Percentiles rank a stretch among this genome's conserved stretches.
These are phyloP conservation scores for Microstegium vimineum DNA, from an alignment of 176 grass and related monocot species.

Conservation along the genomic window DNA sequence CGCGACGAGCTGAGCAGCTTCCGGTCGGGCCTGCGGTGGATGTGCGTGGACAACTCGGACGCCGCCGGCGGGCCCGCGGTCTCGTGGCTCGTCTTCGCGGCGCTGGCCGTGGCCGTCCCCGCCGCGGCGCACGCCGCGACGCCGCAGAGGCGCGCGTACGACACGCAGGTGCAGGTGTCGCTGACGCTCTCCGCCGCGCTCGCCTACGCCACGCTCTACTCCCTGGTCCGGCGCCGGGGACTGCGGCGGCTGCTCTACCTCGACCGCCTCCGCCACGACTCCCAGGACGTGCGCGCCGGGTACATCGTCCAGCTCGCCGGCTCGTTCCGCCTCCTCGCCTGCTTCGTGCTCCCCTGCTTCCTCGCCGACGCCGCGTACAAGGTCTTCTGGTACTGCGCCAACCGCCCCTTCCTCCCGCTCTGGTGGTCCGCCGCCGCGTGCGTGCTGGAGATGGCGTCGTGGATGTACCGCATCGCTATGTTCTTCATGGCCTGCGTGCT, in stretches of 20 bases:
- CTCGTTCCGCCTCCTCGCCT: slow-evolving; percentile 57
- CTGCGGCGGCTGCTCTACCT: slow-evolving; percentile 68
- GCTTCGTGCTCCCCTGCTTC: slow-evolving; percentile 54
- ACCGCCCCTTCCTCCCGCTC: too few relatives aligned
- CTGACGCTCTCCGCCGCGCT: slow-evolving; percentile 39
- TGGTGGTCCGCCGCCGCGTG: neutral
- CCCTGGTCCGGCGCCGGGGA: slow-evolving; percentile 33
- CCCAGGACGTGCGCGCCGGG: slow-evolving; percentile 40
- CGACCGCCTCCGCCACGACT: slow-evolving; percentile 56
- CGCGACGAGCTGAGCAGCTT: slow-evolving; percentile 71
- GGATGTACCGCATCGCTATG: slow-evolving; percentile 64
- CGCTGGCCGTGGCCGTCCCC: neutral
- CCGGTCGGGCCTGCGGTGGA: slow-evolving; percentile 58
- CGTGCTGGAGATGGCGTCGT: slow-evolving; percentile 56
- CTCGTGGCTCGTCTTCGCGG: slow-evolving; percentile 38
- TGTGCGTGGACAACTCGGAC: slow-evolving; percentile 61
- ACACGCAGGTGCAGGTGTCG: slow-evolving; percentile 55
- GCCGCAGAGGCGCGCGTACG: too few relatives aligned
- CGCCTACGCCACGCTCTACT: slow-evolving; percentile 41
- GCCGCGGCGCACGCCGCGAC: slow-evolving; percentile 18
- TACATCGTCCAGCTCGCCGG: slow-evolving; percentile 51
- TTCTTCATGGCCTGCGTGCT: slow-evolving; percentile 76
- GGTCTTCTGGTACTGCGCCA: slow-evolving; percentile 52
- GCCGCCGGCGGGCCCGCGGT: slow-evolving; percentile 11
- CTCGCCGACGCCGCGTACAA: slow-evolving; percentile 58